phyloP scores from a whole-genome alignment of 75 land plant species.

The Pinus taeda region DNA sequence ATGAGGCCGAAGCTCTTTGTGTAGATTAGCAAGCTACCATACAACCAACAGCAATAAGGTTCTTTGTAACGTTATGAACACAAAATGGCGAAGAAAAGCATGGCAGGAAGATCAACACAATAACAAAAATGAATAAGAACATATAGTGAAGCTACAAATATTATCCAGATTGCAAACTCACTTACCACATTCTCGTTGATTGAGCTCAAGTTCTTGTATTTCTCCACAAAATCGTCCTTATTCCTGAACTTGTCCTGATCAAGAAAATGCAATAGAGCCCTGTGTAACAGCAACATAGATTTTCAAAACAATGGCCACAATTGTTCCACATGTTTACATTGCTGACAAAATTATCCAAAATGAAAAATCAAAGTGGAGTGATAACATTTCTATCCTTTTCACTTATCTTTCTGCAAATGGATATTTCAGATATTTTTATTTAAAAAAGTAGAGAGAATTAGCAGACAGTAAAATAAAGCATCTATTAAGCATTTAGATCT shows the following conservation, averaged over 20 bases:
- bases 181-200: conserved; percentile 91
- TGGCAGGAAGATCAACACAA: neutral
- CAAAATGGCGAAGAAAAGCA: neutral
- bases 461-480: neutral
- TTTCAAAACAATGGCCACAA: neutral
- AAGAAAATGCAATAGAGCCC: conserved; percentile 98
- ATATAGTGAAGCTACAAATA: neutral
- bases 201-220: conserved; percentile 92
- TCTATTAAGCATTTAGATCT: neutral
- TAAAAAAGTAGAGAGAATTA: neutral
- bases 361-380: neutral
- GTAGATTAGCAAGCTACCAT: conserved; percentile 90
- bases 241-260: conserved; percentile 86
- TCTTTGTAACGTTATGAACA: neutral
- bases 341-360: neutral
- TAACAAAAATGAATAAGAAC: neutral
- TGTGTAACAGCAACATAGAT: conserved; percentile 7
- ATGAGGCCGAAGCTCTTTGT: conserved; percentile 94
- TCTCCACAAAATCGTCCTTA: conserved; percentile 94
- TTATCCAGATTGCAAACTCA: neutral
- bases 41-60: neutral
- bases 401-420: neutral
- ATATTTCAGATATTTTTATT: neutral
- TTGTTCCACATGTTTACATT: neutral
- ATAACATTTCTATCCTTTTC: neutral